Base-by-base conservation (phyloP, 2,329 filamentous ascomycete genomes). In the Sporothrix protearum region DNA sequence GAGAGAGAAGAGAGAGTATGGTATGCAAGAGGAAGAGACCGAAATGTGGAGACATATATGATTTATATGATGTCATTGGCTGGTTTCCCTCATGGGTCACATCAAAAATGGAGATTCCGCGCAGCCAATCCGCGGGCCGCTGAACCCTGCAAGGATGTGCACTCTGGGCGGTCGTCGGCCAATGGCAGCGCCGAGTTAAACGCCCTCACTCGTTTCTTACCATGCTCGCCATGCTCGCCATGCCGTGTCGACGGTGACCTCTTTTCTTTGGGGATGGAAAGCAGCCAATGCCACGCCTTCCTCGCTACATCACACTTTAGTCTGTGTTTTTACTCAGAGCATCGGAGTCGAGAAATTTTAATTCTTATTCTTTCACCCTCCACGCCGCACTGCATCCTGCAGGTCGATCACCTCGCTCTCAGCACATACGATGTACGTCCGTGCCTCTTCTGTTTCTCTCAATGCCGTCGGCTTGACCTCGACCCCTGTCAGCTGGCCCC, bases 141-240 rank as follows among this genome's bases (percentile, higher is more conserved):
- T 63, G 70, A 42, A 71, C 70, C 63, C 70, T 55, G 25, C 28
- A 28, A 25, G 42, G 36, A 45, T 33, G 28, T 42, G 39, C 49
- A 42, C 49, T 22, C 25, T 25, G n/a, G 59, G 68, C 67, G 14
- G 59, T 19, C 45, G 28, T 30, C 59, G 59, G 14, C 72, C 72
- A 73, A 73, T 73, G 68, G 61, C 55, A 66, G 71, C n/a, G 45
- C 73, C 68, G 68, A n/a, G 33, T 71, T 74, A 71, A 69, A 71
- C 71, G 68, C 71, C 69, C 59, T 67, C 25, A 9, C 42, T 57
- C 53, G n/a, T 25, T 30, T 45, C 64, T 67, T 53, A 28, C 63
- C 63, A 66, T 30, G 49, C 68, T 42, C 22, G 12, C 63, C 63
- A 66, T 30, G 49, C 68, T 42, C 22, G 12, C 25, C 53, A 59